Base-by-base conservation (phyloP, 495 filamentous ascomycete genomes). In the Penicillium robsamsonii region DNA sequence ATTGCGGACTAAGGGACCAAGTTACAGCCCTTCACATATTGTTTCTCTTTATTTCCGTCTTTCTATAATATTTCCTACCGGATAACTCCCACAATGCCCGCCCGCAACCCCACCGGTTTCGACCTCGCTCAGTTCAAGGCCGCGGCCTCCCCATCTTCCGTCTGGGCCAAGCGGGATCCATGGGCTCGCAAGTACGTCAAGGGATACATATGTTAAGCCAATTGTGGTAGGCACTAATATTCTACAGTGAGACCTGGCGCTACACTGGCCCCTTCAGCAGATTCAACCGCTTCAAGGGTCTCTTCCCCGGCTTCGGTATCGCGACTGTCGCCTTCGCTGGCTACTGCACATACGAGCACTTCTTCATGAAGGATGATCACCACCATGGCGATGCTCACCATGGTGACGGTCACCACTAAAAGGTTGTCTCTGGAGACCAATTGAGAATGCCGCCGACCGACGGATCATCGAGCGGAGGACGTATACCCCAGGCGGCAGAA, bases 291-390 rank as follows among this genome's bases (percentile, higher is more conserved):
- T 96, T 96, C 79, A 89, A 83, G 73, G 77, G 83, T 53, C 76
- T 84, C 52, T 88, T 98, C 73, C 94, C 94, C 29, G 94, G 94
- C 46, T 77, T 98, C 47, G 95, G 94, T 44, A 94, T 90, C 58
- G 94, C 91, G 5, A 87, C 86, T 9, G 93, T 93, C 44, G 92
- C 92, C 11, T 98, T 98, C 72, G 85, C 87, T 35, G 86, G 75
- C 46, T 98, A 98, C 76, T 89, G 91, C 74, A 81, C 80, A 37
- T 96, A 90, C 69, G 94, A 98, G 78, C 82, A 90, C 66, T 65
- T 95, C 41, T 96, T 96, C 69, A 58, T 95, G 54, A 83, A 88
- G 65, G 86, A 92, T 41, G 84, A 89, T 50, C 88, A 92, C 74
- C 78, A 81, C 64, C 79, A 85, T 69, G 69, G 55, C 42, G 61